Evolutionary conservation across 2,329 filamentous ascomycete species (phyloP).

Genomic region (Sclerotinia spermophila): DNA sequence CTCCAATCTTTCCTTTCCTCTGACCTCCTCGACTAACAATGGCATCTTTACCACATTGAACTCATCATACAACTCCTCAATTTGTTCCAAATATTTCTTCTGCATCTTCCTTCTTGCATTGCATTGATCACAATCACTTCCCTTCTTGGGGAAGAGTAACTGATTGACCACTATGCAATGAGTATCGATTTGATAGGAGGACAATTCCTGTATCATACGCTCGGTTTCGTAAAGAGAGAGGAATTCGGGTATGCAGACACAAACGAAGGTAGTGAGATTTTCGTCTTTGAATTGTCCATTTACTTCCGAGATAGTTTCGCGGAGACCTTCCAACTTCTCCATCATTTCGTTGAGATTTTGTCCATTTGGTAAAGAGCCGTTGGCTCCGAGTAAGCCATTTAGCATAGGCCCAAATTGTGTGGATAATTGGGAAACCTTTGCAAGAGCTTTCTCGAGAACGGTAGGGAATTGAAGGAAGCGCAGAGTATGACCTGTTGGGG

Average conservation of each 20-base stretch:
- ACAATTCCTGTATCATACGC: conserved; percentile 98
- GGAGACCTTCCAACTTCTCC: conserved; percentile 88
- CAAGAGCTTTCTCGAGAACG: conserved; percentile 96
- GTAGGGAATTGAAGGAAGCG: conserved; percentile 98
- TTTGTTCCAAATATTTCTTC: conserved; percentile 98
- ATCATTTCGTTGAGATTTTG: conserved; percentile 89
- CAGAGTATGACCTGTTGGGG: conserved; percentile 94
- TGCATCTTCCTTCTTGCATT: conserved; percentile 96
- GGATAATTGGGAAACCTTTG: conserved; percentile 91
- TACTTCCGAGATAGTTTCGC: conserved; percentile 90
- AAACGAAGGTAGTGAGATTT: conserved; percentile 93
- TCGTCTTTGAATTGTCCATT: conserved; percentile 98
- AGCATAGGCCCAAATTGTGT: conserved; percentile 94
- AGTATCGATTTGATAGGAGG: conserved; percentile 90
- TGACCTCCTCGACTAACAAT: conserved; percentile 87
- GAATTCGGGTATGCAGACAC: conserved; percentile 98
- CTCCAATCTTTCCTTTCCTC: conserved; percentile 90
- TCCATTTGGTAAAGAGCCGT: conserved; percentile 74
- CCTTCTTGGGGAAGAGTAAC: conserved; percentile 83
- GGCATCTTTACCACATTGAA: conserved; percentile 99
- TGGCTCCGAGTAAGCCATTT: conserved; percentile 77
- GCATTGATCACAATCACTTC: conserved; percentile 89
- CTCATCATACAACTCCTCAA: conserved; percentile 96
- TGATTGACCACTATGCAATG: conserved; percentile 98
- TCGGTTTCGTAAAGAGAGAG: conserved; percentile 96